Evolutionary conservation across 805 yeast species (phyloP).

Genomic region (Lachancea lanzarotensis): DNA sequence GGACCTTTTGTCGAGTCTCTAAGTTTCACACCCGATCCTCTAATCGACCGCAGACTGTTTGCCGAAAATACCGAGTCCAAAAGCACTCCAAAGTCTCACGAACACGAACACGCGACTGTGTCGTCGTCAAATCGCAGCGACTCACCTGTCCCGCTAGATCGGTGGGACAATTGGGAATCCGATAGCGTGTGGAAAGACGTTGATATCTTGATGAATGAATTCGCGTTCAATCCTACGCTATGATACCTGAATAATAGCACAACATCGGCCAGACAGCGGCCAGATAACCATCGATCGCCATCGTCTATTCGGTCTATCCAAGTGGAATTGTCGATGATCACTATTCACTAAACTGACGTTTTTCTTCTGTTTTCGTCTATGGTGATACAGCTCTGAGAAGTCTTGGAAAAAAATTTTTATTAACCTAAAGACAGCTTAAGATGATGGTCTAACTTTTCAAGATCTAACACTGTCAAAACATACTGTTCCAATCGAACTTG

Average conservation of each 20-base stretch:
- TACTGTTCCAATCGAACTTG: background rate
- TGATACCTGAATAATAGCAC: slow-evolving; percentile 9
- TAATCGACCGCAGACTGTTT: background rate
- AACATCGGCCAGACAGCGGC: background rate
- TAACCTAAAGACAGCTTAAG: background rate
- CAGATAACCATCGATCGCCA: background rate
- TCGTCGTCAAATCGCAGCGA: slow-evolving; percentile 7
- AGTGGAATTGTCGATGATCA: background rate
- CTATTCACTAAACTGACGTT: background rate
- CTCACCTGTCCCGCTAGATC: slow-evolving; percentile 30
- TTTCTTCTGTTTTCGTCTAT: background rate
- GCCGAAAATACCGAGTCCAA: background rate
- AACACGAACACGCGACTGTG: background rate
- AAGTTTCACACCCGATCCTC: slow-evolving; percentile 1
- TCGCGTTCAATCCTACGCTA: slow-evolving; percentile 68
- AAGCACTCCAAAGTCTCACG: background rate
- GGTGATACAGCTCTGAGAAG: background rate
- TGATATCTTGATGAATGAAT: slow-evolving; percentile 84
- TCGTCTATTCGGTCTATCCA: too few relatives aligned
- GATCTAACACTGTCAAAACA: background rate
- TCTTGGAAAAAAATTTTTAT: slow-evolving; percentile 2
- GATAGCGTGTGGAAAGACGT: slow-evolving; percentile 63
- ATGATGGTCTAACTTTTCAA: background rate
- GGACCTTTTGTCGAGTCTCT: background rate
- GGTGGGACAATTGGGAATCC: slow-evolving; percentile 39